A percentile compares a stretch with the other conserved stretches of the same genome.
These are phyloP conservation scores for Nemania serpens DNA, from an alignment of 2,329 filamentous ascomycete species.

Conservation along the genomic window DNA sequence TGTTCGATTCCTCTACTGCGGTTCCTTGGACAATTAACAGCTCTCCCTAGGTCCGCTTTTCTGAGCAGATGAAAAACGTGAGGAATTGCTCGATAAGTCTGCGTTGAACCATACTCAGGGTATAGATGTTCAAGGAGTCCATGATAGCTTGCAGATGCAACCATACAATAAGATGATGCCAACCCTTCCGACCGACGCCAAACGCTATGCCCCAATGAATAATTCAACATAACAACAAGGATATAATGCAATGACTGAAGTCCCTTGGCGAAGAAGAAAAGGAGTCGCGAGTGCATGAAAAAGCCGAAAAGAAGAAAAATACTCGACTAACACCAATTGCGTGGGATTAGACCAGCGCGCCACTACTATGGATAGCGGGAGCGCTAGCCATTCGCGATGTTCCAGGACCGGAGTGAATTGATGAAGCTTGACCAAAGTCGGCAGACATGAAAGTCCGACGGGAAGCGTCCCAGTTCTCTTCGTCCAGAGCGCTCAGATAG, in stretches of 20 bases:
- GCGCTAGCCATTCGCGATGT: conserved; percentile 46
- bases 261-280: conserved; percentile 19
- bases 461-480: conserved; percentile 67
- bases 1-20: conserved; percentile 7
- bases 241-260: conserved; percentile 35
- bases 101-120: conserved; percentile 8
- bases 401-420: conserved; percentile 45
- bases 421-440: conserved; percentile 45
- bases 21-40: conserved; percentile 4
- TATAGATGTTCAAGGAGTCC: background rate
- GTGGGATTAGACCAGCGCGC: conserved; percentile 52
- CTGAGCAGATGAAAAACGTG: background rate
- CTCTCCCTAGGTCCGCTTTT: background rate
- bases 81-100: background rate
- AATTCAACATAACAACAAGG: conserved; percentile 32
- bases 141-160: conserved; percentile 30
- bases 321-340: conserved; percentile 21
- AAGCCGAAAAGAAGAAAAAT: conserved; percentile 16
- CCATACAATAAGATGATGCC: conserved; percentile 28
- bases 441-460: conserved; percentile 46
- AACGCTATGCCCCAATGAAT: conserved; percentile 42
- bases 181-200: conserved; percentile 38
- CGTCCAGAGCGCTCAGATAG: conserved; percentile 84
- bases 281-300: conserved; percentile 15
- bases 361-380: conserved; percentile 59